Percentiles rank a stretch among this genome's conserved stretches.
Conservation (phyloP, 1,139 yeast genomes). For the Yamadazyma kanchanaburiensis region DNA sequence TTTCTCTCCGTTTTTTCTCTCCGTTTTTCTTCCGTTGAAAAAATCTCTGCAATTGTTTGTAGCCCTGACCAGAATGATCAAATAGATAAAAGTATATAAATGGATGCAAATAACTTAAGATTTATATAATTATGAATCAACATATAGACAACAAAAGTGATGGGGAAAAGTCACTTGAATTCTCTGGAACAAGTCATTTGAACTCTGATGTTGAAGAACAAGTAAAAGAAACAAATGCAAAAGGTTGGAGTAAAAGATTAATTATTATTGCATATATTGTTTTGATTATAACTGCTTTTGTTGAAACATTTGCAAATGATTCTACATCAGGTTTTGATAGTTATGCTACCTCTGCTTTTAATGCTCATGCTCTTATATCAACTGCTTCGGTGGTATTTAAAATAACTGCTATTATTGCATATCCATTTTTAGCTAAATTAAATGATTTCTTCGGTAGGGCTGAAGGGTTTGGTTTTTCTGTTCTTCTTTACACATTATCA, state of each 20-base stretch:
- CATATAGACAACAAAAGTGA: too few species aligned
- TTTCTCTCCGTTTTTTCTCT: too few species aligned
- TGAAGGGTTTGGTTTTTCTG: conserved; percentile 25
- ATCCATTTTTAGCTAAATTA: conserved; percentile 37
- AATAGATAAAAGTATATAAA: too few species aligned
- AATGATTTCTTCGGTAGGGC: conserved; percentile 38
- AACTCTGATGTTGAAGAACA: too few species aligned
- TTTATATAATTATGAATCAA: too few species aligned
- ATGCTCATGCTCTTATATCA: conserved; percentile 32
- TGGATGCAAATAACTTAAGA: too few species aligned
- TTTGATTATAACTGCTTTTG: conserved; percentile 19
- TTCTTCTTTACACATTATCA: conserved; percentile 22
- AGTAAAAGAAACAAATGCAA: conserved; percentile 2
- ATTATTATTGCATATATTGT: conserved; percentile 16
- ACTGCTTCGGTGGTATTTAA: conserved; percentile 37
- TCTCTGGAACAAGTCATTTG: too few species aligned
- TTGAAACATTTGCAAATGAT: conserved; percentile 14
- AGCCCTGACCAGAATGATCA: too few species aligned
- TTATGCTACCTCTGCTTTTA: conserved; percentile 32
- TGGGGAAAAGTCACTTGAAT: too few species aligned
- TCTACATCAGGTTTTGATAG: conserved; percentile 13
- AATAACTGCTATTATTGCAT: conserved; percentile 32
- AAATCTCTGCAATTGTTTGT: too few species aligned
- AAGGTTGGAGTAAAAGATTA: conserved; percentile 14
- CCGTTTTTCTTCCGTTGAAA: too few species aligned